A percentile compares a stretch with the other conserved stretches of the same genome.
Conservation (phyloP, 1,284 basidiomycete species). For the Abortiporus biennis region DNA sequence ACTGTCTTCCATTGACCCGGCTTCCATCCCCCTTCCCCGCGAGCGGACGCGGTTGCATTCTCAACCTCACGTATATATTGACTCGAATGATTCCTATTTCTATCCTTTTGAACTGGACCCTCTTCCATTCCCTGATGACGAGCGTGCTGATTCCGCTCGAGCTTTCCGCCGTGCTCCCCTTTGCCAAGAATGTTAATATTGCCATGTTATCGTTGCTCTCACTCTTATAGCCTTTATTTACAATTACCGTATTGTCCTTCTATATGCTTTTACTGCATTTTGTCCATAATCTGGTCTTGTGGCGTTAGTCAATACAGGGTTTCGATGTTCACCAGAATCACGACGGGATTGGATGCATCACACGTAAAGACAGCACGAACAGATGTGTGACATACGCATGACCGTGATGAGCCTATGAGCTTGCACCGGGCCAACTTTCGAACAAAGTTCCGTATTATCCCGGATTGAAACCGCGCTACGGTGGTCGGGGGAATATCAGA, state of each 20-base stretch:
- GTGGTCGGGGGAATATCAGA: too few relatives aligned
- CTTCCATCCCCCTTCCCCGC: slow-evolving; percentile 41
- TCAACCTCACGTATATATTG: slow-evolving; percentile 54
- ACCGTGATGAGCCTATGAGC: too few relatives aligned
- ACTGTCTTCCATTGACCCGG: slow-evolving; percentile 30
- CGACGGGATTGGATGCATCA: too few relatives aligned
- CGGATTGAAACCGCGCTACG: too few relatives aligned
- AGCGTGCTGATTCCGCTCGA: slow-evolving; percentile 38
- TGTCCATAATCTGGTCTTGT: background rate
- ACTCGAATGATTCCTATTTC: slow-evolving; percentile 51
- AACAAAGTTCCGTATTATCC: too few relatives aligned
- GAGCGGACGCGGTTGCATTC: slow-evolving; percentile 43
- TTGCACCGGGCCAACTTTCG: too few relatives aligned
- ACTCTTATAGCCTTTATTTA: slow-evolving; percentile 9
- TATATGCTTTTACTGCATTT: slow-evolving; percentile 6
- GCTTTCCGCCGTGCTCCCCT: slow-evolving; percentile 27
- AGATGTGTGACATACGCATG: too few relatives aligned
- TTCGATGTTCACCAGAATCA: too few relatives aligned
- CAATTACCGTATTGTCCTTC: slow-evolving; percentile 7
- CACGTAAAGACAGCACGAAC: too few relatives aligned
- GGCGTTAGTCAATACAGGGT: slow-evolving; percentile 4
- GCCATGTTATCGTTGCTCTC: slow-evolving; percentile 18
- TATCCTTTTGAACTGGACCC: slow-evolving; percentile 62
- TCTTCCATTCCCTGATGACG: slow-evolving; percentile 52
- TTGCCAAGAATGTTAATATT: slow-evolving; percentile 56